Conservation (phyloP, 139 green algal species). For the Zygnema circumcarinatum region DNA sequence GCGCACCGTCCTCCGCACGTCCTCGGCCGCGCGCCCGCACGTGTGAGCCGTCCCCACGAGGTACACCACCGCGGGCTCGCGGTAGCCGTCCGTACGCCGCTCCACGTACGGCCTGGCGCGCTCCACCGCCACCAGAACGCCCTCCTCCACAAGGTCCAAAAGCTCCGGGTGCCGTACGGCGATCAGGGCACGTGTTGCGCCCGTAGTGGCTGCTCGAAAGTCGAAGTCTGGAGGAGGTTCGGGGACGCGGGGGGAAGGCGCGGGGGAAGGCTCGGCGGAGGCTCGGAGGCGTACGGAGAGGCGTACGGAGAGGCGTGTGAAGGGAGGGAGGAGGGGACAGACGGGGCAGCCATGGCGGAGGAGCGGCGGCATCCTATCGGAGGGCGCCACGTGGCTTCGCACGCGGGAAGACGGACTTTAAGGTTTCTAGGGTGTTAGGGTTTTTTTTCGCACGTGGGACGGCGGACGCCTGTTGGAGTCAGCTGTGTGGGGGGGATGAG, state of each 20-base stretch:
- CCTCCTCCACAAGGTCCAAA: conserved; percentile 46
- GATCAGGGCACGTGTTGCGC: conserved; percentile 21
- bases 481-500: too few relatives aligned
- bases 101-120: conserved; percentile 28
- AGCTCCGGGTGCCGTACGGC: conserved; percentile 30
- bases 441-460: too few relatives aligned
- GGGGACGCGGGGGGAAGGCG: neutral
- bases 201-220: conserved; percentile 17
- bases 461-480: too few relatives aligned
- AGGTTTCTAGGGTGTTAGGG: too few relatives aligned
- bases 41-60: conserved; percentile 45
- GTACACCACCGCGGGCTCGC: conserved; percentile 37
- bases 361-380: neutral
- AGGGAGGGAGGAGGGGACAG: neutral
- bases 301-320: neutral
- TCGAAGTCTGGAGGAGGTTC: neutral
- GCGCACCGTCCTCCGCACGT: conserved; percentile 21
- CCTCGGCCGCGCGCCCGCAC: neutral
- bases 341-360: neutral
- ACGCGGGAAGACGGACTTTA: too few relatives aligned
- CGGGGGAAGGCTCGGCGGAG: neutral
- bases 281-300: neutral
- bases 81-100: conserved; percentile 22
- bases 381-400: too few relatives aligned
- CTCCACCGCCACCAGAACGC: conserved; percentile 30